Evolutionary conservation across 2,329 filamentous ascomycete genomes (phyloP), one percentile per base, ranked within the genome.

Genomic region (Phaeomoniella chlamydospora): DNA sequence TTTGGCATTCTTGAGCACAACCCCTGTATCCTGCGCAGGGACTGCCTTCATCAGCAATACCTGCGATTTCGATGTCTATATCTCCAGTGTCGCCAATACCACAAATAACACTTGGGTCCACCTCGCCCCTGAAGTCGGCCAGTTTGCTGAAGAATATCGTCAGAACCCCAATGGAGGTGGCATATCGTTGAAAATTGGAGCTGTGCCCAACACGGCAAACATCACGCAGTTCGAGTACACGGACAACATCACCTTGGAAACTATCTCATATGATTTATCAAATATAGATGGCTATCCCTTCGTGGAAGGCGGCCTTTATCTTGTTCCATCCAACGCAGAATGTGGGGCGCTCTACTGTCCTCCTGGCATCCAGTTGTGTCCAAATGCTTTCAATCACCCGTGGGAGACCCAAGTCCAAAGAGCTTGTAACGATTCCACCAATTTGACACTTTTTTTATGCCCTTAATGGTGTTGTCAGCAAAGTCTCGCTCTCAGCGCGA

Each of bases 221-320:
- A 37, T 37, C 26, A 37, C 35, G 5, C 15, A 37, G 35, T 37
- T 37, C 35, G 35, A 37, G 35, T 37, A 37, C 15, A 37, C 35
- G 15, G 31, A 37, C 18, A 11, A 37, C 29, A 22, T 29, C 19
- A 14, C 31, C 11, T 32, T 32, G 31, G 26, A 18, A 26, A 32
- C 9, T 32, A 5, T 37, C 3, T 5, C 11, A 5, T 37, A 37
- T 35, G 15, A 37, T 18, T 32, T 37, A 22, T 37, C 35, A 29
- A 37, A 37, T 37, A 18, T 37, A 32, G 33, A 37, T 33, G 15
- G 15, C 26, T 37, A 37, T 34, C 35, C 35, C 13, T 37, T 37
- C 35, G 29, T 32, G 33, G 30, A 4, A 3, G 31, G 15, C 26
- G 35, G 35, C 29, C 35, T 37, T 29, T 37, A 37, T 15, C 35